Base-by-base conservation (phyloP, 768 basidiomycete genomes). In the Lyophyllum semitale region DNA sequence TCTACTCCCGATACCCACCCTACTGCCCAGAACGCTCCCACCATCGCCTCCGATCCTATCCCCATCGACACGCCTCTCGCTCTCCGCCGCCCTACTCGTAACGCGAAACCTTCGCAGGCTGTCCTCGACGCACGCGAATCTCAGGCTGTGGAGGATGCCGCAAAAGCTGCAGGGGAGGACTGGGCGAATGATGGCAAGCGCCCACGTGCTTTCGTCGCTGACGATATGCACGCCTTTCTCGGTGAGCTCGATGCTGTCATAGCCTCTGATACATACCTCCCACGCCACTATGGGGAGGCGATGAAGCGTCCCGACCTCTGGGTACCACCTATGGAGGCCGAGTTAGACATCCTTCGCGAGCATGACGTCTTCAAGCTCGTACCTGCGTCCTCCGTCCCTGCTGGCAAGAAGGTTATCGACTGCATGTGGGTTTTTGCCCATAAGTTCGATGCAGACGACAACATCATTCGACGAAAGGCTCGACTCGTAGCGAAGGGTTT, bases 371-470 rank as follows among this genome's bases (percentile, higher is more conserved):
- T 60, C 57, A 51, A 54, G 3, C 11, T 69, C 1, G 55, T 59
- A 0, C 51, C 62, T 7, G 25, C 11, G 18, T 22, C 15, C 9
- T 20, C 41, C 1, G 51, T 53, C 0, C 35, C 32, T 0, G 3
- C 49, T 0, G 45, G 51, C 2, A 8, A 56, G 12, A 64, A 63
- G 2, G 41, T 64, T 0, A 45, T 68, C 0, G 48, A 25, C 18
- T 54, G 52, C 30, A 55, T 44, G 40, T 66, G 66, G 65, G 58
- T 64, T 8, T 74, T 63, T 54, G 59, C 51, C 18, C 48, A 57
- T n/a, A 77, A 77, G 54, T 54, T 58, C 25, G 64, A 75, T 43
- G 59, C 53, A 4, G 40, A 60, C 8, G 72, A 73, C 8, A 58
- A 59, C 0, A 51, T 73, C 29, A 50, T 52, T 0, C 57, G 63